These are phyloP conservation scores for Phytophthora sojae DNA, from an alignment of 352 stramenopile species.

Conservation along the genomic window DNA sequence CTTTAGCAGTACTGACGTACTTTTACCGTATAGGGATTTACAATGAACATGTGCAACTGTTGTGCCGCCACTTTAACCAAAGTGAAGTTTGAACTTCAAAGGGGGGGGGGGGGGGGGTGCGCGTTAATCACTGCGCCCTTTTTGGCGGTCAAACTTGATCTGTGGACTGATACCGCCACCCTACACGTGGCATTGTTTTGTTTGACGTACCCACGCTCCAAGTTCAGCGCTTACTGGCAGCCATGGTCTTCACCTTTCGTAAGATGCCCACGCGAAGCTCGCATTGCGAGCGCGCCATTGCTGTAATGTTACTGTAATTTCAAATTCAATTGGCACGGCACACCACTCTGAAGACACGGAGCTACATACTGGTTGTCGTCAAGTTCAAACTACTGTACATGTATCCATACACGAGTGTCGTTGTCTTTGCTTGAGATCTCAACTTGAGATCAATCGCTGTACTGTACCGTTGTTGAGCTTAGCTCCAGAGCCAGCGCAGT, in stretches of 20 bases:
- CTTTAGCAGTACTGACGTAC: neutral
- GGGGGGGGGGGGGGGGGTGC: neutral
- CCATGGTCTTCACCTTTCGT: too few relatives aligned
- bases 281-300: too few relatives aligned
- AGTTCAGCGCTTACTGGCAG: too few relatives aligned
- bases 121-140: neutral
- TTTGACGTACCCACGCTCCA: neutral
- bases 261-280: too few relatives aligned
- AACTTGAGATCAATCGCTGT: neutral
- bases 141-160: neutral
- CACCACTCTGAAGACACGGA: neutral
- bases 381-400: too few relatives aligned
- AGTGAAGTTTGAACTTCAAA: conserved; percentile 5
- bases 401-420: neutral
- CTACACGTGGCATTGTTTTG: neutral
- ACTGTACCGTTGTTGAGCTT: neutral
- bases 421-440: too few relatives aligned
- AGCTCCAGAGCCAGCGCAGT: neutral
- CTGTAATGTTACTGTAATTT: too few relatives aligned
- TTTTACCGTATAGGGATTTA: neutral
- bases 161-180: neutral
- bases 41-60: neutral
- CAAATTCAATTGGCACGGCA: too few relatives aligned
- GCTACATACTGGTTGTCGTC: neutral
- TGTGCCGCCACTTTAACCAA: neutral